A percentile compares a stretch with the other conserved stretches of the same genome.
Conservation (phyloP, 352 stramenopile genomes). For the Albugo candida region DNA sequence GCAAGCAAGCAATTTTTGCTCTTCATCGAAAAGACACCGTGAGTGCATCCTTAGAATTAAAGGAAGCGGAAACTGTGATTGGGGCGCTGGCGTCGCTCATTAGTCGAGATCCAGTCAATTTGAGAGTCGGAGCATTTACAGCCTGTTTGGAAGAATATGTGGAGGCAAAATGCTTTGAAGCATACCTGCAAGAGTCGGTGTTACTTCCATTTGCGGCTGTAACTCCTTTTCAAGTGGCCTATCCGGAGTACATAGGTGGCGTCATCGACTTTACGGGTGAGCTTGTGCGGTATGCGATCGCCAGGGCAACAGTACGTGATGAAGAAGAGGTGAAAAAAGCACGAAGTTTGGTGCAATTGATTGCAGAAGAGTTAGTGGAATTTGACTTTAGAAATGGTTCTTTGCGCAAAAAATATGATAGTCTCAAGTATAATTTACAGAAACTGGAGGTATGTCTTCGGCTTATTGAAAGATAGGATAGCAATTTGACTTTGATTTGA, state of each 20-base stretch:
- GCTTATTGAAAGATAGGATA: neutral
- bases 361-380: conserved; percentile 80
- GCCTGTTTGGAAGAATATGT: conserved; percentile 86
- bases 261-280: conserved; percentile 89
- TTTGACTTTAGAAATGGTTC: conserved; percentile 90
- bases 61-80: conserved; percentile 36
- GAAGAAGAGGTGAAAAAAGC: conserved; percentile 59
- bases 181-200: conserved; percentile 53
- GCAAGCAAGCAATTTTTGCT: conserved; percentile 89
- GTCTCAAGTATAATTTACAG: conserved; percentile 88
- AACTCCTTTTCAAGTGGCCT: conserved; percentile 17
- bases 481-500: neutral
- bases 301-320: conserved; percentile 76
- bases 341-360: conserved; percentile 66
- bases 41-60: conserved; percentile 29
- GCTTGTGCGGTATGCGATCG: conserved; percentile 73
- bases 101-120: conserved; percentile 39
- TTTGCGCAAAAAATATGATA: conserved; percentile 86
- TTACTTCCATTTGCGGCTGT: conserved; percentile 36
- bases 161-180: conserved; percentile 82
- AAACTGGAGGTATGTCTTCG: conserved; percentile 59
- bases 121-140: conserved; percentile 66
- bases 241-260: conserved; percentile 88
- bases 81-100: conserved; percentile 66
- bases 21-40: conserved; percentile 74